Conservation (phyloP, 192 early-diverging fungal genomes). For the Allomyces javanicus region DNA sequence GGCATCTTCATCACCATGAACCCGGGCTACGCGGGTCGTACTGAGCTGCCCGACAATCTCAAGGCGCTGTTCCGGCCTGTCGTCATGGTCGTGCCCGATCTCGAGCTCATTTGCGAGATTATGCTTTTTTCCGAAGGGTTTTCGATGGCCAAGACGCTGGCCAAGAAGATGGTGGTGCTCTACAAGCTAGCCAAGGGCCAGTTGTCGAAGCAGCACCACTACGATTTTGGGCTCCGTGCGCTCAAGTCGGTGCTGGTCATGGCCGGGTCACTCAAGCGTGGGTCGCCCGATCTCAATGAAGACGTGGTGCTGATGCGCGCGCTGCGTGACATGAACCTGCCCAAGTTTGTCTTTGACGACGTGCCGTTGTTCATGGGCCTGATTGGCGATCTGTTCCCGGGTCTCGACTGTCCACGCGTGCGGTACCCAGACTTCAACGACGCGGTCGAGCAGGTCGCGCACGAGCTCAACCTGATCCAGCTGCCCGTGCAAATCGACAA, state of each 20-base stretch:
- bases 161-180: constrained; percentile 88
- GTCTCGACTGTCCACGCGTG: constrained; percentile 60
- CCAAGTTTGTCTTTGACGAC: constrained; percentile 93
- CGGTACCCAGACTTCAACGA: constrained; percentile 49
- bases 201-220: constrained; percentile 87
- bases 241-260: constrained; percentile 97
- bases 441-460: constrained; percentile 56
- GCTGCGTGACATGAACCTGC: constrained; percentile 89
- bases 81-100: constrained; percentile 96
- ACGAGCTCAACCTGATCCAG: constrained; percentile 45
- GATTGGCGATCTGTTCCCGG: constrained; percentile 85
- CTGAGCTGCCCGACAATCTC: constrained; percentile 94
- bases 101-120: constrained; percentile 95
- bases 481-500: constrained; percentile 85
- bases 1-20: constrained; percentile 99
- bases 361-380: constrained; percentile 69
- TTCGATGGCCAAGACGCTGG: constrained; percentile 77
- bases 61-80: constrained; percentile 98
- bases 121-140: constrained; percentile 99
- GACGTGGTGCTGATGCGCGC: constrained; percentile 73
- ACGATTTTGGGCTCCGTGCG: constrained; percentile 96
- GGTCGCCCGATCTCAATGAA: constrained; percentile 29
- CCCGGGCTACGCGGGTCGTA: constrained; percentile 95
- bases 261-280: constrained; percentile 93
- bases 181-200: constrained; percentile 91